These are phyloP conservation scores for Stemphylium vesicarium DNA, from an alignment of 2,329 filamentous ascomycete species.

Conservation along the genomic window DNA sequence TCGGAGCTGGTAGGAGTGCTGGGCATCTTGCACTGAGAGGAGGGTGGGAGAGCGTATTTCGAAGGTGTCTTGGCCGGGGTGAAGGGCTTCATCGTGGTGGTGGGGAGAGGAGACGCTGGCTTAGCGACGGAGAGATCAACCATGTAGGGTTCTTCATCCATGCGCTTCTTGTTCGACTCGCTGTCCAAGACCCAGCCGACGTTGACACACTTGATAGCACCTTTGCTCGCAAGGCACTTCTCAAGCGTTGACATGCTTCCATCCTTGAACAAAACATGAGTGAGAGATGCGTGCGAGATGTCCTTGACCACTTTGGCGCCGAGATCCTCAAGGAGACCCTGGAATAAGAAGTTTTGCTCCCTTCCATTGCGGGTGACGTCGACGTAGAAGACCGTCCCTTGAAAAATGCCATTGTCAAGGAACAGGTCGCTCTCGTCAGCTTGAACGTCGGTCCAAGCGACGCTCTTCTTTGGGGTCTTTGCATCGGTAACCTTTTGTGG, in stretches of 20 bases:
- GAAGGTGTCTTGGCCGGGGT: conserved; percentile 43
- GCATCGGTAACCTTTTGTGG: conserved; percentile 37
- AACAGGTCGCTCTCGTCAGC: conserved; percentile 30
- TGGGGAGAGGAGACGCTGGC: conserved; percentile 27
- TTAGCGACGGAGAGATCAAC: conserved; percentile 37
- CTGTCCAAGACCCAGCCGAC: conserved; percentile 84
- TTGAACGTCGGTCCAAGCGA: conserved; percentile 38
- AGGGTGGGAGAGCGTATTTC: conserved; percentile 31
- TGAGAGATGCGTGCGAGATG: conserved; percentile 75
- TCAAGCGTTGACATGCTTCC: conserved; percentile 80
- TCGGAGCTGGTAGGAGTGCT: conserved; percentile 37
- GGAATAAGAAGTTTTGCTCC: conserved; percentile 65
- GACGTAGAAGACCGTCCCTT: conserved; percentile 77
- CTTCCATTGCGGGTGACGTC: conserved; percentile 84
- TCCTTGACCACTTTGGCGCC: conserved; percentile 77
- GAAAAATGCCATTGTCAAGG: conserved; percentile 34
- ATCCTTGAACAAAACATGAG: conserved; percentile 90
- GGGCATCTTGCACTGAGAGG: conserved; percentile 31
- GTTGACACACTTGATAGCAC: conserved; percentile 83
- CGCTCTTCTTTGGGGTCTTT: conserved; percentile 48
- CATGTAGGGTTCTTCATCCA: conserved; percentile 43
- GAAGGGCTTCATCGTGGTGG: conserved; percentile 28
- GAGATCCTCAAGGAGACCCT: conserved; percentile 79
- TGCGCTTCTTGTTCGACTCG: conserved; percentile 42
- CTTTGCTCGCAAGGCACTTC: conserved; percentile 74